Base-by-base conservation (phyloP, 352 stramenopile species). In the Phytopythium kandeliae region DNA sequence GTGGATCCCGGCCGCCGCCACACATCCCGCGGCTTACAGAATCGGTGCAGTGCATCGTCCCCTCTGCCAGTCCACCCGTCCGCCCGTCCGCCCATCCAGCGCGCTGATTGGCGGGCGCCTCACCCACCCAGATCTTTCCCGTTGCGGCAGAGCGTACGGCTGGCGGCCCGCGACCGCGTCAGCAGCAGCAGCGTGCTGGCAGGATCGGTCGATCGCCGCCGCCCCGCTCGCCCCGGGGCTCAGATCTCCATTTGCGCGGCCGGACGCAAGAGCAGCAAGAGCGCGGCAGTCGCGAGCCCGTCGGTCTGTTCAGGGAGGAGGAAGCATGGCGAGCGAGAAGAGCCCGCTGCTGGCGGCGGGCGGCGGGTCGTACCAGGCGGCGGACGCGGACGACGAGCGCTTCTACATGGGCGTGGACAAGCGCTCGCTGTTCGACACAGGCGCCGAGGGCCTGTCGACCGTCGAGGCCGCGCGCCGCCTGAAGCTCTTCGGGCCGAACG, bases 401-500 rank as follows among this genome's bases (percentile, higher is more conserved):
- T 83, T 81, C 62, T 89, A 85, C 65, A 82, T 92, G 77, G 82
- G 78, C 62, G 65, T 85, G 42, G 82, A 92, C 72, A 90, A 89
- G 55, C 75, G 69, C 48, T 71, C 76, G 54, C 73, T 91, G 30
- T 62, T 86, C 26, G 67, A 86, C 55, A 94, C 80, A 44, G 55
- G 60, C 24, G 77, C 74, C 51, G 64, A 65, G 12, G 92, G 92
- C 0, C 69, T 97, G 3, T 93, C 82, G 38, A 84, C 74, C 0
- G 80, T 78, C 24, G 78, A 97, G 60, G 89, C 84, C 10, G 71
- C 70, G 37, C 64, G 74, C 12, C 67, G 69, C 5, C 69, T 96
- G 54, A 86, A 92, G 56, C 50, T 86, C 36, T 97, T 95, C 63
- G 93, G 93, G 9, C 62, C 67, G 22, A 98, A 98, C 60, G 87